Evolutionary conservation across 768 basidiomycete genomes (phyloP), one percentile per base, ranked within the genome.

Genomic region (Lactarius hatsudake): DNA sequence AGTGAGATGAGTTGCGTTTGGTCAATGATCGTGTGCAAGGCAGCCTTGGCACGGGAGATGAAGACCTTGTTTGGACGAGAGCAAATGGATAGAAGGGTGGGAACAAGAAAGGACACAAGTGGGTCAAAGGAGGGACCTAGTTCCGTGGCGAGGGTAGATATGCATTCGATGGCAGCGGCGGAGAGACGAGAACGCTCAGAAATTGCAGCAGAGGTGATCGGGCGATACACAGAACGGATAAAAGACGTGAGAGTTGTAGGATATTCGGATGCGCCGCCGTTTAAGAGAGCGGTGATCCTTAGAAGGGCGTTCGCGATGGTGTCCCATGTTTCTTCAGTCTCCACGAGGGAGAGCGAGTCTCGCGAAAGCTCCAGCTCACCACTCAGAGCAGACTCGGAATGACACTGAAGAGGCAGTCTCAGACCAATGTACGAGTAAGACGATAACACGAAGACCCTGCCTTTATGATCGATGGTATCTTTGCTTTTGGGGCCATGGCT

Each of bases 321-420:
- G 64, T 92, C 89, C 92, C 92, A 94, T 17, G 85, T 85, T 34
- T 94, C 90, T 74, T 94, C 92, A 3, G 89, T 85, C 75, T 94
- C 92, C 40, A 80, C 73, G 17, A 84, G 78, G 62, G 78, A 72
- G 23, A 84, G 68, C 28, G 78, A 74, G 69, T 78, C 74, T 64
- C 81, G 81, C 26, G 84, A 70, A 45, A 76, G 28, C 13, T 59
- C 67, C 62, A 69, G 58, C n/a, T 72, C 59, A 26, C 62, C 59
- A 17, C 64, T 53, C 40, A 72, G 32, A 17, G 18, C 45, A 32
- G 59, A 60, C 38, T 64, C 69, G 17, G 72, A 72, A 61, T 72
- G 63, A 53, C 71, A 72, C 72, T 72, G 28, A 17, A 30, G 28
- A 26, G 20, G 15, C 2, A 18, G 4, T 3, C 5, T 23, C 34